These are phyloP conservation scores for Endothia cerciana DNA, from an alignment of 2,329 filamentous ascomycete species.

Conservation along the genomic window DNA sequence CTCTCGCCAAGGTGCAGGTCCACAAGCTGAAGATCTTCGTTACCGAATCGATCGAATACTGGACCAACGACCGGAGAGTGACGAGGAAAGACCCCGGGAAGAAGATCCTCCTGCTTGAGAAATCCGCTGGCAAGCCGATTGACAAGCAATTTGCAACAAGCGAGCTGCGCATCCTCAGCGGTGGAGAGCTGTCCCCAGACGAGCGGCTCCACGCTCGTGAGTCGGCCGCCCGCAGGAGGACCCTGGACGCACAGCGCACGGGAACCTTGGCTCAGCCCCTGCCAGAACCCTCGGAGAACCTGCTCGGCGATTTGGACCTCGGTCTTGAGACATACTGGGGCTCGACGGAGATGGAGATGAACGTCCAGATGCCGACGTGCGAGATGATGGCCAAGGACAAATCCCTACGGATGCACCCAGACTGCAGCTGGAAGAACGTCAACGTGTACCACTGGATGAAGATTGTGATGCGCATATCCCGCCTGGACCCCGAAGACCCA, in stretches of 20 bases:
- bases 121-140: slow-evolving; percentile 77
- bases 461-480: slow-evolving; percentile 92
- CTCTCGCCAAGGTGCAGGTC: slow-evolving; percentile 88
- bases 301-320: slow-evolving; percentile 78
- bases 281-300: slow-evolving; percentile 64
- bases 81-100: slow-evolving; percentile 82
- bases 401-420: slow-evolving; percentile 72
- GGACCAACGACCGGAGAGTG: slow-evolving; percentile 82
- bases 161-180: slow-evolving; percentile 75
- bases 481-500: slow-evolving; percentile 77
- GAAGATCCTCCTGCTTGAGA: slow-evolving; percentile 87
- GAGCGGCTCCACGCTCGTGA: slow-evolving; percentile 53
- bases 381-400: slow-evolving; percentile 79
- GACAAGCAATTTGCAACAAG: slow-evolving; percentile 75
- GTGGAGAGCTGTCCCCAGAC: slow-evolving; percentile 70
- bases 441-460: slow-evolving; percentile 98
- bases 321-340: slow-evolving; percentile 75
- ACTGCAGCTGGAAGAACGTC: slow-evolving; percentile 92
- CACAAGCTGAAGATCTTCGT: slow-evolving; percentile 91
- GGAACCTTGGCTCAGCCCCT: slow-evolving; percentile 47
- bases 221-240: slow-evolving; percentile 53
- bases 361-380: slow-evolving; percentile 88
- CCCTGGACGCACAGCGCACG: slow-evolving; percentile 53
- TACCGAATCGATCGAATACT: slow-evolving; percentile 90
- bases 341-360: slow-evolving; percentile 93